Evolutionary conservation across 257 asterid species (phyloP).

Genomic region (Solanum piurae): DNA sequence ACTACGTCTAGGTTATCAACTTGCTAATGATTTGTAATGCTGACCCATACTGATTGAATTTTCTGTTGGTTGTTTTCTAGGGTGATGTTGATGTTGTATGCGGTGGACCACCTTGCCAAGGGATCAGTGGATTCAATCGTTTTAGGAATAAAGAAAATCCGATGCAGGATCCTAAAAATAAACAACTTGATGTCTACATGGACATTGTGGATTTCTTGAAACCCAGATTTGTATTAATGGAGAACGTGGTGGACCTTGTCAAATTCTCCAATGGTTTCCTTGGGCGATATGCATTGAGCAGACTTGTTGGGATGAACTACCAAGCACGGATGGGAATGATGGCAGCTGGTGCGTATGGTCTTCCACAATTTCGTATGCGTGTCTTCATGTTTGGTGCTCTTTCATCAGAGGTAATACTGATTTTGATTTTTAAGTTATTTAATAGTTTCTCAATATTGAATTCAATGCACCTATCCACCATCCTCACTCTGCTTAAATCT

Average conservation of each 20-base stretch:
- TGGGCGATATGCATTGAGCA: slow-evolving; percentile 28
- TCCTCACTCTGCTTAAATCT: background rate
- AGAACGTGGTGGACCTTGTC: slow-evolving; percentile 33
- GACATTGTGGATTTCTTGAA: slow-evolving; percentile 22
- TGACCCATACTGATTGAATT: background rate
- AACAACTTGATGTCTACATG: slow-evolving; percentile 33
- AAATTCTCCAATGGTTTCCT: slow-evolving; percentile 23
- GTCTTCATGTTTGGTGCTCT: slow-evolving; percentile 41
- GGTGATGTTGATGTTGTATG: slow-evolving; percentile 43
- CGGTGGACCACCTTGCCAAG: slow-evolving; percentile 57
- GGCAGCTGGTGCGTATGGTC: slow-evolving; percentile 47
- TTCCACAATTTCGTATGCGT: slow-evolving; percentile 47
- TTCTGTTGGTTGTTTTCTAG: background rate
- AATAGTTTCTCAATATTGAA: background rate
- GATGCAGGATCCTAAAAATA: slow-evolving; percentile 27
- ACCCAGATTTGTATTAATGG: slow-evolving; percentile 36
- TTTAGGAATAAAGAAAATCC: slow-evolving; percentile 24
- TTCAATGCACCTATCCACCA: background rate
- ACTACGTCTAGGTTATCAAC: background rate
- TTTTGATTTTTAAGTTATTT: background rate
- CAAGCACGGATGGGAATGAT: slow-evolving; percentile 37
- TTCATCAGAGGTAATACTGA: slow-evolving; percentile 14
- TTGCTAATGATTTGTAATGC: background rate
- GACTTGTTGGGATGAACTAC: slow-evolving; percentile 30
- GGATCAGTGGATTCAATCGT: slow-evolving; percentile 43